Conservation (phyloP, 345 rosid species). For the Clausena lansium region DNA sequence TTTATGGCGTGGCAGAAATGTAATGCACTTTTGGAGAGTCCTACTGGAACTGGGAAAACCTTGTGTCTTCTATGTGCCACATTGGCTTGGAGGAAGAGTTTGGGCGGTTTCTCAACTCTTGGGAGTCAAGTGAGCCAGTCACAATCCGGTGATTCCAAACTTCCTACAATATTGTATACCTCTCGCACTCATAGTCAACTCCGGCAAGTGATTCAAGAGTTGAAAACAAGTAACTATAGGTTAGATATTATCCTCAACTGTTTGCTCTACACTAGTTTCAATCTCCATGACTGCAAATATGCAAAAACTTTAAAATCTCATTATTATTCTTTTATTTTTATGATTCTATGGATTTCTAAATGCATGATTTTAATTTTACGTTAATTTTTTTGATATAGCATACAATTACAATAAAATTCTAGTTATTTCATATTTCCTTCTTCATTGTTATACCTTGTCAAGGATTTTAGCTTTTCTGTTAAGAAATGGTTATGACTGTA, state of each 20-base stretch:
- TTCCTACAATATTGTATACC: constrained; percentile 79
- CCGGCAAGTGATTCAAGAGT: constrained; percentile 85
- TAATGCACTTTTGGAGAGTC: constrained; percentile 95
- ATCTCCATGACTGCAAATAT: neutral
- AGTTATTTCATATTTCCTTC: neutral
- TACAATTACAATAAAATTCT: neutral
- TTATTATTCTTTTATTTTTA: neutral
- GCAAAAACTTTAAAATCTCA: neutral
- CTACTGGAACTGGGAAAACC: constrained; percentile 97
- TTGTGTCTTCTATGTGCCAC: constrained; percentile 94
- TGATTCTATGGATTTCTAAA: neutral
- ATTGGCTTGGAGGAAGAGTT: constrained; percentile 95
- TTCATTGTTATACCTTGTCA: neutral
- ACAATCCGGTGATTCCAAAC: constrained; percentile 27
- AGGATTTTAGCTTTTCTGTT: neutral
- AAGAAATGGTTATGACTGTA: neutral
- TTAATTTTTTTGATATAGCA: neutral
- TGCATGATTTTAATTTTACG: neutral
- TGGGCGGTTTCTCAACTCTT: constrained; percentile 69
- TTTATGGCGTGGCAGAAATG: constrained; percentile 49
- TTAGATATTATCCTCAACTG: constrained; percentile 20
- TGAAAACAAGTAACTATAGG: constrained; percentile 91
- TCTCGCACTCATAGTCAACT: constrained; percentile 98
- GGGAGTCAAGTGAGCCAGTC: constrained; percentile 36
- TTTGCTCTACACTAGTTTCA: constrained; percentile 1